Conservation (phyloP, 2,329 filamentous ascomycete genomes). For the Fusarium tricinctum region DNA sequence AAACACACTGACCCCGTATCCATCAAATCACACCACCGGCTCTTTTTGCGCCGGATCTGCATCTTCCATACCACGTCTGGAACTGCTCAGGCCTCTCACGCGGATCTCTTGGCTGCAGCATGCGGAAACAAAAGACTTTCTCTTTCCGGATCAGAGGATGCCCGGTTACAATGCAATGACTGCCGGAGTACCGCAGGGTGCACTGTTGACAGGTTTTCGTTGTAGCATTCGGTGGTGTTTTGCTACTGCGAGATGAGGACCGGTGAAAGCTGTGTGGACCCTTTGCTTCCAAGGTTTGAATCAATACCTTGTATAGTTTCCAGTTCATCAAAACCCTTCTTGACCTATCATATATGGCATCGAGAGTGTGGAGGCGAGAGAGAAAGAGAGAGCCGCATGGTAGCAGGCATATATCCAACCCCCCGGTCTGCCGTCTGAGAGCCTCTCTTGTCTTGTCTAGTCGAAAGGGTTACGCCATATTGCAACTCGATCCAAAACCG, state of each 20-base stretch:
- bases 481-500: neutral
- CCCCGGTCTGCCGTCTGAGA: neutral
- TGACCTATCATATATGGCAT: slow-evolving; percentile 5
- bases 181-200: too few species aligned
- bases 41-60: slow-evolving; percentile 8
- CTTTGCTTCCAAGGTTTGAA: neutral
- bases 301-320: neutral
- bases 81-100: neutral
- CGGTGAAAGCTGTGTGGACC: neutral
- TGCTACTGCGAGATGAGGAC: too few species aligned
- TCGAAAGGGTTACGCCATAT: neutral
- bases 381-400: neutral
- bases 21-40: slow-evolving; percentile 5
- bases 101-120: slow-evolving; percentile 8
- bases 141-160: neutral
- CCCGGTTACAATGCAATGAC: neutral
- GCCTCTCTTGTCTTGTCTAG: neutral
- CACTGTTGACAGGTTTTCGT: neutral
- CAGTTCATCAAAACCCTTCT: neutral
- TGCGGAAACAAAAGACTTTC: neutral
- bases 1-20: slow-evolving; percentile 4
- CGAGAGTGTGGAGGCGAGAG: neutral
- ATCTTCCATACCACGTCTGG: neutral
- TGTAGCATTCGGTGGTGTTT: neutral
- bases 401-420: neutral